Percentiles rank a stretch among this genome's conserved stretches.
These are phyloP conservation scores for Mycogone perniciosa DNA, from an alignment of 2,329 filamentous ascomycete genomes.

Conservation along the genomic window DNA sequence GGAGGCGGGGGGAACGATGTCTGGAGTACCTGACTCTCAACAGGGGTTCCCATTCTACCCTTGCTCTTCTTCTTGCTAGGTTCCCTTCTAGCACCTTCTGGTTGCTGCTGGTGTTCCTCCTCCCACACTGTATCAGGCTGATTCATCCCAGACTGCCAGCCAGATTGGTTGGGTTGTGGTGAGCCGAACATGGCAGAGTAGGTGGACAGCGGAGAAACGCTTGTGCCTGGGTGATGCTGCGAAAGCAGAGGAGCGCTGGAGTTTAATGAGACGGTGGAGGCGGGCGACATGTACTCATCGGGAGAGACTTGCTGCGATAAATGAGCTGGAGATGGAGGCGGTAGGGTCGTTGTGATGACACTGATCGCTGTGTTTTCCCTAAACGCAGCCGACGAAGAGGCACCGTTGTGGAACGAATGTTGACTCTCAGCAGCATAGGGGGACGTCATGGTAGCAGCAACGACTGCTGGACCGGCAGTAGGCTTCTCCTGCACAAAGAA, in stretches of 20 bases:
- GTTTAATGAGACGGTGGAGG: constrained; percentile 26
- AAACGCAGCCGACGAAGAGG: too few species aligned
- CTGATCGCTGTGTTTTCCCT: background rate
- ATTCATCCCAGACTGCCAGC: constrained; percentile 4
- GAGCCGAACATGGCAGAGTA: background rate
- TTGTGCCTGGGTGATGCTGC: constrained; percentile 15
- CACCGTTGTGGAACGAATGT: background rate
- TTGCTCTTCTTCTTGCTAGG: constrained; percentile 6
- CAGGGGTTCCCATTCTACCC: constrained; percentile 3
- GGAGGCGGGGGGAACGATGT: constrained; percentile 36
- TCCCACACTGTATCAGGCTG: constrained; percentile 3
- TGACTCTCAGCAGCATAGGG: background rate
- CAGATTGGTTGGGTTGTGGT: constrained; percentile 3
- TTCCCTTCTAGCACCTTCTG: constrained; percentile 1
- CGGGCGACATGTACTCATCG: constrained; percentile 24
- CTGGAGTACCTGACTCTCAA: constrained; percentile 16
- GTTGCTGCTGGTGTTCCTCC: background rate
- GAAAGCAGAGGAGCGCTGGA: constrained; percentile 32
- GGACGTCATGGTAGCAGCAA: background rate
- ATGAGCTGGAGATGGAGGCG: constrained; percentile 15
- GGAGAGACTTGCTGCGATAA: constrained; percentile 10
- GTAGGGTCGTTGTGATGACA: constrained; percentile 17
- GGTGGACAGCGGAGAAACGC: constrained; percentile 18
- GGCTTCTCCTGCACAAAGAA: constrained; percentile 6
- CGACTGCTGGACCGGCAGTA: background rate